These are phyloP conservation scores for Rubroboletus pulcherrimus DNA, from an alignment of 768 basidiomycete genomes.

Conservation along the genomic window DNA sequence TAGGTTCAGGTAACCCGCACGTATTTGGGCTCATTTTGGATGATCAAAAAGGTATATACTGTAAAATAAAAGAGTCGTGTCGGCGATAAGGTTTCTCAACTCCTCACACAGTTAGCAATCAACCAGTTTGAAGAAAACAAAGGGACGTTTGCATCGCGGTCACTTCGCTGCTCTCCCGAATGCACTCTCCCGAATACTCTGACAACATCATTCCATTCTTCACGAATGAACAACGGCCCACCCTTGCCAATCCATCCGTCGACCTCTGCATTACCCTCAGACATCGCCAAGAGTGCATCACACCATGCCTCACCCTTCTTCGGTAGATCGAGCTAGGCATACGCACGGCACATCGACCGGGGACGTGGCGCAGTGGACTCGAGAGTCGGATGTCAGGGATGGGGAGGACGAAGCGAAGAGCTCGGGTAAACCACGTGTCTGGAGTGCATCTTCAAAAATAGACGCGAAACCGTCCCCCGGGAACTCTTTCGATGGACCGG, in stretches of 20 bases:
- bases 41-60: no score
- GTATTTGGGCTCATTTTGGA: no score
- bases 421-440: conserved; percentile 43
- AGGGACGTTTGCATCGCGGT: conserved; percentile 58
- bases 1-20: no score
- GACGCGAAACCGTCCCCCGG: conserved; percentile 51
- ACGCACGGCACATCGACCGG: conserved; percentile 72
- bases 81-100: no score
- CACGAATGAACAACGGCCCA: conserved; percentile 66
- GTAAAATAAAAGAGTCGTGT: no score
- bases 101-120: not conserved
- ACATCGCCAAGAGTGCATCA: conserved; percentile 51
- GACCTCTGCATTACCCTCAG: conserved; percentile 59
- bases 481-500: conserved; percentile 38
- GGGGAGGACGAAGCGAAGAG: conserved; percentile 25
- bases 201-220: conserved; percentile 87
- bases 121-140: not conserved
- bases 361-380: conserved; percentile 60
- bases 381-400: conserved; percentile 50
- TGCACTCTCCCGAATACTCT: conserved; percentile 31
- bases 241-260: conserved; percentile 75
- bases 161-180: conserved; percentile 79
- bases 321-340: conserved; percentile 56
- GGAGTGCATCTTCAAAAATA: conserved; percentile 64
- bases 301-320: conserved; percentile 66